phyloP scores from a whole-genome alignment of 805 yeast species.

The Hanseniaspora lachancei region DNA sequence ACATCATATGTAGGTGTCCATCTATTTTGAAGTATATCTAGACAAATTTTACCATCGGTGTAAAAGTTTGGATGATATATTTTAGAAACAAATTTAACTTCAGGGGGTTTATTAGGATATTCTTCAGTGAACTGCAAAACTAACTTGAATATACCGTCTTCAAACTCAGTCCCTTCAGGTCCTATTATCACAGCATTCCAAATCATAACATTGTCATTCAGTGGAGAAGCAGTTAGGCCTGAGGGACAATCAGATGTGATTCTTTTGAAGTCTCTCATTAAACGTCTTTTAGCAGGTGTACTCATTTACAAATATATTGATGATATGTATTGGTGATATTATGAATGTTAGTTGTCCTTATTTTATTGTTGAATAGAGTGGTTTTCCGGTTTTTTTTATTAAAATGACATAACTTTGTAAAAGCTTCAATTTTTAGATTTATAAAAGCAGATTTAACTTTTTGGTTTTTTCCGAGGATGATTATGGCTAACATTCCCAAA shows the following conservation, averaged over 20 bases:
- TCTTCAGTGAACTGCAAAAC: conserved; percentile 86
- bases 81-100: conserved; percentile 76
- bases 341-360: not conserved
- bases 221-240: conserved; percentile 93
- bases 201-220: conserved; percentile 92
- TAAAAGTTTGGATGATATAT: conserved; percentile 98
- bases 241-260: conserved; percentile 98
- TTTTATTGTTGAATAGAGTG: not conserved
- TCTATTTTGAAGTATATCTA: conserved; percentile 89
- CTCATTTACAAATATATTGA: conserved; percentile 45
- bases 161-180: conserved; percentile 94
- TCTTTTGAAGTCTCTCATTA: conserved; percentile 96
- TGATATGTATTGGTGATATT: too few relatives aligned
- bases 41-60: conserved; percentile 86
- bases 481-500: too few relatives aligned
- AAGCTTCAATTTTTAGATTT: too few relatives aligned
- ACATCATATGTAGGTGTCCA: conserved; percentile 99
- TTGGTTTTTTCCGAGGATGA: too few relatives aligned
- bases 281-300: conserved; percentile 95
- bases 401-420: too few relatives aligned
- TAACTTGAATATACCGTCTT: conserved; percentile 89
- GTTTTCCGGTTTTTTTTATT: too few relatives aligned
- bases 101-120: conserved; percentile 94
- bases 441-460: too few relatives aligned
- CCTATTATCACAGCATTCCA: conserved; percentile 98